Evolutionary conservation across 805 yeast genomes (phyloP), one percentile per base, ranked within the genome.

Genomic region (Ogataea chonburiensis): DNA sequence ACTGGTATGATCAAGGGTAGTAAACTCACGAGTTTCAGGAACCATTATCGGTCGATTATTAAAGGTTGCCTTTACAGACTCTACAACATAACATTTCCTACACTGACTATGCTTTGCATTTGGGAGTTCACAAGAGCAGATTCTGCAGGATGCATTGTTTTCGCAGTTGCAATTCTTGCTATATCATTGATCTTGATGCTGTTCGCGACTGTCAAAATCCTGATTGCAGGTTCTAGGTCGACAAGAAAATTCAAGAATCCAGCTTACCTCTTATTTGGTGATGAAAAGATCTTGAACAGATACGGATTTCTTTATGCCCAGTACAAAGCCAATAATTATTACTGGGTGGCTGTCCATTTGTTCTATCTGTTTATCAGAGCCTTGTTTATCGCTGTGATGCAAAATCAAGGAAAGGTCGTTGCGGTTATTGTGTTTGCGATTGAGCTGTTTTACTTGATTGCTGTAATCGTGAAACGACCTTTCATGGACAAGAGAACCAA

Each of bases 401-500:
- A 93, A 63, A 50, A 59, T 7, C 71, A 77, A 21, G 98, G 98
- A 43, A 84, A 81, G 52, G 81, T 73, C 5, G 96, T 85, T 58
- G 85, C 96, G 1, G 71, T 86, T 44, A 67, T 84, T 33, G 71
- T 89, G 7, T 84, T 91, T 53, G 79, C 70, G 12, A 67, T 86
- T 43, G 98, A 93, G 59, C 65, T 91, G 35, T 49, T 75, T 15
- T 88, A 81, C 63, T 77, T 85, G 44, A 72, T 73, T 22, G 67
- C 69, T 0, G 52, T 88, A 17, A 80, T 88, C 53, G 75, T 77
- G 73, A 65, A 73, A 38, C 76, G 93, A 61, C 98, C 98, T 8
- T 93, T 76, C 61, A 80, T 93, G 89, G 97, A 93, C 65, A 87
- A 83, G 63, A 75, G 95, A 65, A 89, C 98, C 21, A 93, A 93